phyloP scores from a whole-genome alignment of 805 yeast genomes.

The Metschnikowia similis region DNA sequence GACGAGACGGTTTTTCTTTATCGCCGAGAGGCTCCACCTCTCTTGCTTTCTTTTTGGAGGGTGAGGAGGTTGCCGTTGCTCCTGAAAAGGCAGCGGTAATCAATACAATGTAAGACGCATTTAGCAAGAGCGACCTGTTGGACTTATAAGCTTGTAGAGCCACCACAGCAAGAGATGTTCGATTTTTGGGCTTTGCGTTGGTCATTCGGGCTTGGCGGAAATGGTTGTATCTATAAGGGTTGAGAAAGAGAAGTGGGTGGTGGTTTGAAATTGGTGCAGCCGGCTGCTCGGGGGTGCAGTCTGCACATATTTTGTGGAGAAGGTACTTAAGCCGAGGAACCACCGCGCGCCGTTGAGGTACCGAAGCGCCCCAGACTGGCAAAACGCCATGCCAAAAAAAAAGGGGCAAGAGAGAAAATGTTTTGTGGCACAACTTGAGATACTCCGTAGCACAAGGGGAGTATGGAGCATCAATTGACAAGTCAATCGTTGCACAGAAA shows the following conservation, averaged over 20 bases:
- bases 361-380: neutral
- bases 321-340: constrained; percentile 2
- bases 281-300: neutral
- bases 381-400: no score
- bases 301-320: constrained; percentile 4
- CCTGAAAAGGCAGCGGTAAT: constrained; percentile 42
- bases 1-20: constrained; percentile 11
- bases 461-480: no score
- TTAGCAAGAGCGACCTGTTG: constrained; percentile 37
- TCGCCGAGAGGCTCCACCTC: constrained; percentile 2
- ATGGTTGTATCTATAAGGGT: neutral
- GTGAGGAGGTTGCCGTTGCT: constrained; percentile 27
- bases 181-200: constrained; percentile 1
- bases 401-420: no score
- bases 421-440: no score
- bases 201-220: neutral
- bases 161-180: constrained; percentile 21
- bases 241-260: neutral
- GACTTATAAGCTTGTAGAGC: constrained; percentile 34
- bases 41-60: constrained; percentile 8
- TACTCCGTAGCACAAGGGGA: no score
- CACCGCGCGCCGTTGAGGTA: neutral
- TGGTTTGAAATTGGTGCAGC: neutral
- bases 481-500: no score
- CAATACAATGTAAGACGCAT: constrained; percentile 39